Evolutionary conservation across 2,329 filamentous ascomycete species (phyloP).

Genomic region (Monilinia vaccinii-corymbosi): DNA sequence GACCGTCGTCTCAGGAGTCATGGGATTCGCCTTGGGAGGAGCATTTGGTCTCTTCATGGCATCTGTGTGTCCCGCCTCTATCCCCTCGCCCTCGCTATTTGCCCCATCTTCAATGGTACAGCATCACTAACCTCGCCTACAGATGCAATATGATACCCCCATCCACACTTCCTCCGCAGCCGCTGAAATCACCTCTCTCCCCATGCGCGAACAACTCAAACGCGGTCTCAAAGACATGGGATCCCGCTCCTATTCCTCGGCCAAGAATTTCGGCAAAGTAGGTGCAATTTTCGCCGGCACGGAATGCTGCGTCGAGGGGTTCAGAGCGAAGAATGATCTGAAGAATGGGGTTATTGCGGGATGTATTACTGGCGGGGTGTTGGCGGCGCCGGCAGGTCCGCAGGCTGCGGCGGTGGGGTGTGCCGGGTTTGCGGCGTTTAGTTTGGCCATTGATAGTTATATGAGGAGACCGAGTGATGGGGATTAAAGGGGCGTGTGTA

Average conservation of each 20-base stretch:
- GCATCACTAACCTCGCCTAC: neutral
- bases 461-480: conserved; percentile 70
- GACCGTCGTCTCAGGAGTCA: conserved; percentile 78
- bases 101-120: neutral
- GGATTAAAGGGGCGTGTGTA: conserved; percentile 17
- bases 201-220: conserved; percentile 73
- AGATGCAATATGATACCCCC: conserved; percentile 98
- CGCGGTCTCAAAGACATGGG: conserved; percentile 95
- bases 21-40: conserved; percentile 90
- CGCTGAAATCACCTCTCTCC: conserved; percentile 50
- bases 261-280: conserved; percentile 92
- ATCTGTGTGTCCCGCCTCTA: conserved; percentile 56
- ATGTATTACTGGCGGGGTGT: conserved; percentile 80
- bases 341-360: conserved; percentile 80
- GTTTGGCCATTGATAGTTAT: conserved; percentile 82
- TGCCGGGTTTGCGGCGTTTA: conserved; percentile 88
- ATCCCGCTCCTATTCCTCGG: conserved; percentile 66
- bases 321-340: conserved; percentile 88
- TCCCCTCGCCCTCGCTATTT: neutral
- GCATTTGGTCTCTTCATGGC: conserved; percentile 98
- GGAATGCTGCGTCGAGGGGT: conserved; percentile 90
- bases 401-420: conserved; percentile 83
- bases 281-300: conserved; percentile 86
- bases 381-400: conserved; percentile 80
- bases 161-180: conserved; percentile 40